phyloP scores from a whole-genome alignment of 192 early-diverging fungal genomes.

The Rhizophagus sp. region DNA sequence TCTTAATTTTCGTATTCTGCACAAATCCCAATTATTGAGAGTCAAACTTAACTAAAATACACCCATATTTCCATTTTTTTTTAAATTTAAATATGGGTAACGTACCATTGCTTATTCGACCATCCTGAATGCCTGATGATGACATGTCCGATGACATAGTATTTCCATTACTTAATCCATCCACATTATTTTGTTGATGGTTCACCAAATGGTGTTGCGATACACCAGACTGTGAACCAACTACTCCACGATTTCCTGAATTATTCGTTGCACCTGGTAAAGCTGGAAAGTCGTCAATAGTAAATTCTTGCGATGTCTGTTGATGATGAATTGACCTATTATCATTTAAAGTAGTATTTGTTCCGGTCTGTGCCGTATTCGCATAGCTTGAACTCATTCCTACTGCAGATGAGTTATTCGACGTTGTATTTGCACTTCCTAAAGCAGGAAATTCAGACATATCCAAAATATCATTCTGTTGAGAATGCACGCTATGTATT shows the following conservation, averaged over 20 bases:
- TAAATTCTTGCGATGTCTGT: slow-evolving; percentile 40
- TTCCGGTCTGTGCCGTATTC: slow-evolving; percentile 40
- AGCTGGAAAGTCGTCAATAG: slow-evolving; percentile 50
- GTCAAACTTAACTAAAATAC: not conserved
- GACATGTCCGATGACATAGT: not conserved
- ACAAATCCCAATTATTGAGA: not conserved
- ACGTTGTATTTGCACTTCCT: slow-evolving; percentile 43
- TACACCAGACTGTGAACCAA: slow-evolving; percentile 36
- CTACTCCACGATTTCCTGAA: slow-evolving; percentile 38
- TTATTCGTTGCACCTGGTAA: slow-evolving; percentile 44
- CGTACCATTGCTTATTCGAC: slow-evolving; percentile 25
- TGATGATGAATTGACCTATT: slow-evolving; percentile 22
- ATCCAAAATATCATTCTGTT: slow-evolving; percentile 40
- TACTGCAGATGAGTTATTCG: slow-evolving; percentile 27
- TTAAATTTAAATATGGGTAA: not conserved
- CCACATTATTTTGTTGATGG: slow-evolving; percentile 31
- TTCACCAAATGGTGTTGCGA: slow-evolving; percentile 39
- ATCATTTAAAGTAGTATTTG: slow-evolving; percentile 30
- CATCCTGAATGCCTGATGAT: slow-evolving; percentile 10
- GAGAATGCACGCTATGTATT: slow-evolving; percentile 31
- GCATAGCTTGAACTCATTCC: slow-evolving; percentile 39
- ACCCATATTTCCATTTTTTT: not conserved
- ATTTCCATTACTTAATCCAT: slow-evolving; percentile 18
- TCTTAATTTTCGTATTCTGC: slow-evolving; percentile 8
- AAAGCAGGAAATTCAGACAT: slow-evolving; percentile 50